Evolutionary conservation across 768 basidiomycete species (phyloP).

Genomic region (Clitopilus hobsonii): DNA sequence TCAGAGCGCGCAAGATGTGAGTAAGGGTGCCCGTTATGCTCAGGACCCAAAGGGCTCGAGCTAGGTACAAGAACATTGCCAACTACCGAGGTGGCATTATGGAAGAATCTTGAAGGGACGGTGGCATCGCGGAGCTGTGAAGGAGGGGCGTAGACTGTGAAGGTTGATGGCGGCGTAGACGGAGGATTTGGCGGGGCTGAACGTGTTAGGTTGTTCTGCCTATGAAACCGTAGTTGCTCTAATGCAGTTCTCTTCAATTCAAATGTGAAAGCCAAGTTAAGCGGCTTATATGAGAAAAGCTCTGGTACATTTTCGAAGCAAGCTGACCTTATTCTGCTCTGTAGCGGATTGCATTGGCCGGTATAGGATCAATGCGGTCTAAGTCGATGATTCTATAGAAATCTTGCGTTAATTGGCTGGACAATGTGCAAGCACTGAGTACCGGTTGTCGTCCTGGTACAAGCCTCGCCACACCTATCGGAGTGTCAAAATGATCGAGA

Average conservation of each 20-base stretch:
- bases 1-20: conserved; percentile 34
- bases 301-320: conserved; percentile 15
- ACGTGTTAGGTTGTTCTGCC: conserved; percentile 27
- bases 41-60: conserved; percentile 58
- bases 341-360: conserved; percentile 43
- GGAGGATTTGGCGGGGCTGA: conserved; percentile 10
- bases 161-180: conserved; percentile 21
- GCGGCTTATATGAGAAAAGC: conserved; percentile 12
- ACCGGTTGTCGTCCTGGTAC: neutral
- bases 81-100: conserved; percentile 37
- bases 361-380: neutral
- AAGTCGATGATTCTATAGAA: neutral
- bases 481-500: neutral
- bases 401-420: neutral
- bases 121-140: conserved; percentile 79
- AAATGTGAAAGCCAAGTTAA: conserved; percentile 12
- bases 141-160: conserved; percentile 28
- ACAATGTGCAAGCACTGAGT: neutral
- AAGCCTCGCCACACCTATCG: neutral
- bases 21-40: conserved; percentile 36
- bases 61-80: conserved; percentile 70
- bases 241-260: conserved; percentile 32
- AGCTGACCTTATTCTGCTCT: conserved; percentile 45
- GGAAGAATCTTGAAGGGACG: conserved; percentile 58
- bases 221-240: conserved; percentile 43